A percentile compares a stretch with the other conserved stretches of the same genome.
Evolutionary conservation across 2,329 filamentous ascomycete species (phyloP).

Genomic region (Aspergillus viridinutans): DNA sequence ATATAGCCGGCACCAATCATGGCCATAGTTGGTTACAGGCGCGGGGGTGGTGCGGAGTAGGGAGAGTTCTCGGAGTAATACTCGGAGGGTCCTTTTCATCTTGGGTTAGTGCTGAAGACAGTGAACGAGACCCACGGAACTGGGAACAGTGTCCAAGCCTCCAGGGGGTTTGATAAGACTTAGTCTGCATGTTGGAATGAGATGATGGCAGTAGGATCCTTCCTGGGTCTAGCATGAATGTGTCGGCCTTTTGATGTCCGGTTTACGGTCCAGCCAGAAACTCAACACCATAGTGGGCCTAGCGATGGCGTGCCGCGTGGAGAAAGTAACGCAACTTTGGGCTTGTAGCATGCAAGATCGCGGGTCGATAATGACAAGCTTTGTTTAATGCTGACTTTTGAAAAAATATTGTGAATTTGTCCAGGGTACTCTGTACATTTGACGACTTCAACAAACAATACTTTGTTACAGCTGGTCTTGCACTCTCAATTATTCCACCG

Average conservation of each 20-base stretch:
- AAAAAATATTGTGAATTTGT: background rate
- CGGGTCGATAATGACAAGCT: background rate
- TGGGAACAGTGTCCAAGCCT: background rate
- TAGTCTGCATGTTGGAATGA: background rate
- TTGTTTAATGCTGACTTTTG: background rate
- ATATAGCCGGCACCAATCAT: constrained; percentile 1
- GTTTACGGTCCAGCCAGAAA: no score
- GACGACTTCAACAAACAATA: background rate
- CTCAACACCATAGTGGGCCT: constrained; percentile 2
- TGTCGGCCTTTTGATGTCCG: no score
- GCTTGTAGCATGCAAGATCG: background rate
- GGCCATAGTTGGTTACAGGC: background rate
- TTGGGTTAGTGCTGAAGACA: background rate
- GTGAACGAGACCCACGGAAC: background rate
- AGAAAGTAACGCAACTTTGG: constrained; percentile 13
- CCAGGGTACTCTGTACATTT: background rate
- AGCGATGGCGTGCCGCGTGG: constrained; percentile 18
- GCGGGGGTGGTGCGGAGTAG: background rate
- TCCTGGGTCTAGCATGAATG: no score
- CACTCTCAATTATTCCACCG: background rate
- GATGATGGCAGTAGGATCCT: no score
- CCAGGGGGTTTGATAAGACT: no score
- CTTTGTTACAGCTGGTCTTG: background rate
- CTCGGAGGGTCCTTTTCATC: constrained; percentile 15
- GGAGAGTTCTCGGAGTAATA: constrained; percentile 14